Base-by-base conservation (phyloP, 768 basidiomycete species). In the Dioszegia aurantiaca region DNA sequence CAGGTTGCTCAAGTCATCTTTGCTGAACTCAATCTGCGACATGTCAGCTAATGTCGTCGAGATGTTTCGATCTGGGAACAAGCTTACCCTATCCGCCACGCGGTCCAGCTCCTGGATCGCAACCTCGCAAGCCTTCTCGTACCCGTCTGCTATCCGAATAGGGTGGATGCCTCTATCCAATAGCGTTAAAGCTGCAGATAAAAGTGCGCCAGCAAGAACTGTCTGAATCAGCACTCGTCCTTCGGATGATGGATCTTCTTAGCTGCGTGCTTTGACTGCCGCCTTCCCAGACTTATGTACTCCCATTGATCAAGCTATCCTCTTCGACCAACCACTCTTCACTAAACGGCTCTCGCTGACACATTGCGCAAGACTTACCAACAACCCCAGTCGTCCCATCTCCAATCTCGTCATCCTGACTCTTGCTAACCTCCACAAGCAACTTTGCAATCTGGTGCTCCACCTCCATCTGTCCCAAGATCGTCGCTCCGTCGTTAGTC, bases 361-460 rank as follows among this genome's bases (percentile, higher is more conserved):
- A 14, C 6, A 6, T 14, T 14, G 14, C 6, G 14, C 33, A 6
- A 33, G 14, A 83, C 90, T 72, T 74, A 94, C 93, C 93, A 63
- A 98, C 95, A 59, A 99, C 95, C 77, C 95, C 95, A 27, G 95
- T 98, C 5, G 95, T 98, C 59, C 95, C 95, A 79, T 99, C 95
- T 24, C 95, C 95, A 75, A 99, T 94, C 80, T 99, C 95, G 77
- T 99, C 95, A 77, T 99, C 95, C 80, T 99, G 95, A 75, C 89
- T 91, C 81, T 93, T 94, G 26, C 59, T 47, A n/a, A 73, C 72
- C 60, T 76, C 73, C 11, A 99, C 95, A 31, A 99, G 83, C 43
- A 99, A 83, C 79, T 95, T 99, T 59, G 95, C 95, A 72, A 99
- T 94, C 80, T 94, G 94, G 75, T 99, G 94, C 72, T 98, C 94